phyloP scores from a whole-genome alignment of 106 monocot species.

The Chionographis japonica region DNA sequence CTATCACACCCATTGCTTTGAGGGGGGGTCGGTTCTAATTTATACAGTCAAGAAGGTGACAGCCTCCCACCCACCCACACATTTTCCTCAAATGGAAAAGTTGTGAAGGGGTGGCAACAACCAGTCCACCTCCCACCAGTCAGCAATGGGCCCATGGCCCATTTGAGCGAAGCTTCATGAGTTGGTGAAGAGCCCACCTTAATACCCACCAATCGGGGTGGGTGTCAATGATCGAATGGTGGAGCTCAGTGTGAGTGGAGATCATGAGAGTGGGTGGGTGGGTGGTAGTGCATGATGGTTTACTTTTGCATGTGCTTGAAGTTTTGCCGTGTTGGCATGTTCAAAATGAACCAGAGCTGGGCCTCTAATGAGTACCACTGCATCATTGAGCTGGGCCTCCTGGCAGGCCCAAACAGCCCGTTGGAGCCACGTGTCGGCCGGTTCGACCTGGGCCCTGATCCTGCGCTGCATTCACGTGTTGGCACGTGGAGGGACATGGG shows the following conservation, averaged over 20 bases:
- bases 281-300: too few relatives aligned
- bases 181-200: too few relatives aligned
- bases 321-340: too few relatives aligned
- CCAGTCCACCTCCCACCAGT: background rate
- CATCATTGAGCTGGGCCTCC: background rate
- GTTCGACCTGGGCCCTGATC: background rate
- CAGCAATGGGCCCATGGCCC: background rate
- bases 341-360: background rate
- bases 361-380: background rate
- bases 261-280: too few relatives aligned
- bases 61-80: background rate
- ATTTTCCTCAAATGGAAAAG: conserved; percentile 4
- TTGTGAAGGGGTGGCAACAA: background rate
- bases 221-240: too few relatives aligned
- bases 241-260: too few relatives aligned
- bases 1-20: background rate
- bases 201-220: too few relatives aligned
- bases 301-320: too few relatives aligned
- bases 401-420: background rate
- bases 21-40: background rate
- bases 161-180: too few relatives aligned
- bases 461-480: too few relatives aligned
- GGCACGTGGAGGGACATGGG: too few relatives aligned
- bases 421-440: background rate
- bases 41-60: background rate